These are phyloP conservation scores for Angomonas deanei DNA, from an alignment of 208 protist genomes.

Conservation along the genomic window DNA sequence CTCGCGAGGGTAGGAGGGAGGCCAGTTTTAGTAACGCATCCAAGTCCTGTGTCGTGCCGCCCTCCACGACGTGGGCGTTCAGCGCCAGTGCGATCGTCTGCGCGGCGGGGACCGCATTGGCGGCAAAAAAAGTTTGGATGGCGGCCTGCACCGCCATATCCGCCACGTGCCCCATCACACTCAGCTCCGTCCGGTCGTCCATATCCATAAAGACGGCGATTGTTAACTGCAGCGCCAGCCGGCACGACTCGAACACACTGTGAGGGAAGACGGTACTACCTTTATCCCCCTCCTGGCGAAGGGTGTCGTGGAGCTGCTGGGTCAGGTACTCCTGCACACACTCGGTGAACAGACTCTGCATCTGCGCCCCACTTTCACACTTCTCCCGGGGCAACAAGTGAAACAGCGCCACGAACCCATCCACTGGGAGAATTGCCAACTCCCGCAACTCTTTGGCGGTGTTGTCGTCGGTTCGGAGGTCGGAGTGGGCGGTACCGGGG, in stretches of 20 bases:
- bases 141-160: constrained; percentile 33
- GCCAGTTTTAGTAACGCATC: constrained; percentile 70
- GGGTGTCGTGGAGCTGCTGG: not conserved
- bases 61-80: constrained; percentile 24
- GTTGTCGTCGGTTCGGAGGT: constrained; percentile 2
- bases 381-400: constrained; percentile 28
- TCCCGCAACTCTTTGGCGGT: constrained; percentile 17
- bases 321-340: constrained; percentile 3
- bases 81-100: constrained; percentile 56
- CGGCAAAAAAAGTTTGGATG: constrained; percentile 49
- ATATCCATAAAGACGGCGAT: not conserved
- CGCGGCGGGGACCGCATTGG: constrained; percentile 28
- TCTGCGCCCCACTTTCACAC: constrained; percentile 7
- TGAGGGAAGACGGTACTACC: constrained; percentile 16
- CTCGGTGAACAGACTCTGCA: constrained; percentile 6
- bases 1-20: constrained; percentile 48
- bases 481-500: not conserved
- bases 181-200: constrained; percentile 19
- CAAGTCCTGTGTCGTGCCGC: constrained; percentile 14
- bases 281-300: not conserved
- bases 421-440: constrained; percentile 27
- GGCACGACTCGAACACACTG: constrained; percentile 22
- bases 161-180: constrained; percentile 9
- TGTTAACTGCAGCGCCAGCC: constrained; percentile 32
- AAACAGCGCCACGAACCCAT: constrained; percentile 41